Evolutionary conservation across 2,329 filamentous ascomycete species (phyloP).

Genomic region (Ophiostoma ips): DNA sequence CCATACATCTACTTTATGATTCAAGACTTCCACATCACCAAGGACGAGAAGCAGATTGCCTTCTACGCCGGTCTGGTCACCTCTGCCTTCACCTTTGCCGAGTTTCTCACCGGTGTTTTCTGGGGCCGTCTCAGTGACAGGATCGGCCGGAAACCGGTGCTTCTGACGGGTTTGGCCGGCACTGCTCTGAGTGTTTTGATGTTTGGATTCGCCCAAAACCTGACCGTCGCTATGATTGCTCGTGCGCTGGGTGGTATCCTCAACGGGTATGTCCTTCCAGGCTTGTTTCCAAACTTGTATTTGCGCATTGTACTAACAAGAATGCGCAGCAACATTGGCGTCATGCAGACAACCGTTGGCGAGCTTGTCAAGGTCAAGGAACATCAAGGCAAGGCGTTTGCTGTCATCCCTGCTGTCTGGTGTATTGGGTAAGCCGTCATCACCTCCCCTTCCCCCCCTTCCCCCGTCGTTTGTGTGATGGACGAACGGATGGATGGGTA

Average conservation of each 20-base stretch:
- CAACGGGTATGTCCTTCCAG: slow-evolving; percentile 55
- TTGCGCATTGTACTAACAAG: background rate
- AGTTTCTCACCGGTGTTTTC: slow-evolving; percentile 82
- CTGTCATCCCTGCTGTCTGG: slow-evolving; percentile 97
- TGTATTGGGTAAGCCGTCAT: slow-evolving; percentile 60
- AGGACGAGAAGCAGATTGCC: slow-evolving; percentile 66
- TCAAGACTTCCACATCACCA: slow-evolving; percentile 72
- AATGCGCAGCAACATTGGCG: slow-evolving; percentile 70
- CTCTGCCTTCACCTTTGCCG: slow-evolving; percentile 87
- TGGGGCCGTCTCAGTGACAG: slow-evolving; percentile 90
- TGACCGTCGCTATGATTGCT: slow-evolving; percentile 72
- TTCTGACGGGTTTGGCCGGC: slow-evolving; percentile 77
- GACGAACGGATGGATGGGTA: too few species aligned
- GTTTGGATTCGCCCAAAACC: slow-evolving; percentile 77
- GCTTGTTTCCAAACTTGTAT: background rate
- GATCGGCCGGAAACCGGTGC: slow-evolving; percentile 82
- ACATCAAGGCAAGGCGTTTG: slow-evolving; percentile 87
- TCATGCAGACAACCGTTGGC: slow-evolving; percentile 86
- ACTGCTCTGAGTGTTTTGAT: slow-evolving; percentile 85
- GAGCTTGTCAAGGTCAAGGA: slow-evolving; percentile 88
- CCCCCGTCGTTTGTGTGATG: too few species aligned
- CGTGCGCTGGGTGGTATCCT: slow-evolving; percentile 79
- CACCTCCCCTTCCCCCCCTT: background rate
- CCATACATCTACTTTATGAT: slow-evolving; percentile 99
- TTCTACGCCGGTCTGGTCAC: slow-evolving; percentile 94